phyloP scores from a whole-genome alignment of 2,329 filamentous ascomycete species.

The Hymenoscyphus fructigenus region DNA sequence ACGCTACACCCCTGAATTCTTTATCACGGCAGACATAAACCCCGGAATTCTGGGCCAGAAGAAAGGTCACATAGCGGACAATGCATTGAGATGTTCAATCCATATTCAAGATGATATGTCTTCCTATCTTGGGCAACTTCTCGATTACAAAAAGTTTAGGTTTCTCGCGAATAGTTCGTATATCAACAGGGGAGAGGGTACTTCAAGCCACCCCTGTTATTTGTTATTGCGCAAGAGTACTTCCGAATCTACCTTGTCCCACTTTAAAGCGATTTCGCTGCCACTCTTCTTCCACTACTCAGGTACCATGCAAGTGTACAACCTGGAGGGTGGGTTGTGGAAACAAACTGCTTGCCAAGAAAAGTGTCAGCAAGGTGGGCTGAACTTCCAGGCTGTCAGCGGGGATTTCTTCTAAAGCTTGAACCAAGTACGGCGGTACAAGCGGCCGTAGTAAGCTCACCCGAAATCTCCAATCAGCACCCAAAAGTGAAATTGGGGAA shows the following conservation, averaged over 20 bases:
- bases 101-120: no score
- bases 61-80: neutral
- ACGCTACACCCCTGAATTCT: neutral
- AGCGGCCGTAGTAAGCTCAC: conserved; percentile 2
- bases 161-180: no score
- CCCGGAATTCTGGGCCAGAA: neutral
- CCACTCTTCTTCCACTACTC: neutral
- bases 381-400: neutral
- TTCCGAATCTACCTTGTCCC: neutral
- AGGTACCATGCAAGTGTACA: conserved; percentile 1
- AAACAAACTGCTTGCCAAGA: neutral
- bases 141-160: no score
- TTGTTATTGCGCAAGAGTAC: neutral
- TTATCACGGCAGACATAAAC: neutral
- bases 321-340: neutral
- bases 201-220: no score
- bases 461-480: neutral
- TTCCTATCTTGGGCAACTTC: no score
- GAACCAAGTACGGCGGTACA: neutral
- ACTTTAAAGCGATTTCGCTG: neutral
- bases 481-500: conserved; percentile 2
- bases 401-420: neutral
- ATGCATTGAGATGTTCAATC: no score
- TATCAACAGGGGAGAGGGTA: no score
- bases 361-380: neutral